A percentile compares a stretch with the other conserved stretches of the same genome.
Conservation (phyloP, 306 rosid genomes). For the Cyamopsis tetragonoloba region DNA sequence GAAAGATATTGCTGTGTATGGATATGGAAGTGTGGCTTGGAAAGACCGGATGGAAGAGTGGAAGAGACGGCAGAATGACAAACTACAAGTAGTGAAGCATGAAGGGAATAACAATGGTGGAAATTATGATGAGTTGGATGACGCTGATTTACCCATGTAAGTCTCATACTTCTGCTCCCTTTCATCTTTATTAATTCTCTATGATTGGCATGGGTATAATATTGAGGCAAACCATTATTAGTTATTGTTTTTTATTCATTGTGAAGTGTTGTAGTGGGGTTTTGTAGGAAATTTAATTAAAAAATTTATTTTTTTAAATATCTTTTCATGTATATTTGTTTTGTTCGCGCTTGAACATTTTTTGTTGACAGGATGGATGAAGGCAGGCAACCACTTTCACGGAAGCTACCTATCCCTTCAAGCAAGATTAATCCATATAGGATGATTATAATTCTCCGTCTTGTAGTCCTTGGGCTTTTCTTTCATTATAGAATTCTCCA, state of each 20-base stretch:
- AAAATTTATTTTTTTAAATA: background rate
- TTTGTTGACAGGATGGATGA: slow-evolving; percentile 55
- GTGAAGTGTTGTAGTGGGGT: background rate
- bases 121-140: slow-evolving; percentile 58
- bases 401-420: slow-evolving; percentile 77
- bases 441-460: slow-evolving; percentile 74
- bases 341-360: background rate
- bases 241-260: background rate
- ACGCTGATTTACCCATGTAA: slow-evolving; percentile 86
- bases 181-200: background rate
- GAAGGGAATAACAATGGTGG: slow-evolving; percentile 63
- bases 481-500: slow-evolving; percentile 92
- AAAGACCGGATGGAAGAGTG: slow-evolving; percentile 96
- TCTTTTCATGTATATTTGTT: background rate
- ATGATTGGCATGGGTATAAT: background rate
- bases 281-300: background rate
- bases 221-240: background rate
- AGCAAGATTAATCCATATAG: slow-evolving; percentile 99
- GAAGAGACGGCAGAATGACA: slow-evolving; percentile 85
- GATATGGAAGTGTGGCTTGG: slow-evolving; percentile 98
- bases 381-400: slow-evolving; percentile 94
- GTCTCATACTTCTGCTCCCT: background rate
- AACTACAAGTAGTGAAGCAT: slow-evolving; percentile 89
- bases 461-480: slow-evolving; percentile 73
- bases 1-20: slow-evolving; percentile 91